Evolutionary conservation across 2,329 filamentous ascomycete species (phyloP), one percentile per base, ranked within the genome.

Genomic region (Dactylonectria estremocensis): DNA sequence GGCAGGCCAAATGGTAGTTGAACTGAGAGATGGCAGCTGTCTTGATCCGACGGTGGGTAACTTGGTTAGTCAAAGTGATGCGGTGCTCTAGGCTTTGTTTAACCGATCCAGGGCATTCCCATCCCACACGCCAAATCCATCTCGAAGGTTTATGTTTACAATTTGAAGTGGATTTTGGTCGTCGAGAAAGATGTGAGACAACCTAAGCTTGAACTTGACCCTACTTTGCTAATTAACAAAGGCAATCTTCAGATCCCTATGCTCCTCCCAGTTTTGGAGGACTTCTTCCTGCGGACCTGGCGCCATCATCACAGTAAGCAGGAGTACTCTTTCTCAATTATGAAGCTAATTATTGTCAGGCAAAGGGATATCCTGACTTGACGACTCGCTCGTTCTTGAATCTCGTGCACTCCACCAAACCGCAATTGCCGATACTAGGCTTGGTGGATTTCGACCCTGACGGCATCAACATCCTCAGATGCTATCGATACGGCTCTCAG

Each of bases 331-430:
- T 9, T 4, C 3, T 2, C n/a, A 4, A 14, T 10, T 3, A 10
- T 4, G 9, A 49, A 37, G 18, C 56, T 74, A 14, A 74, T 13
- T 0, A 0, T 7, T 7, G 2, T 3, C 60, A 94, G 91, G 93
- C 90, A 1, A 96, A 95, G 83, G 94, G 94, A 2, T 96, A 94
- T 75, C 93, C 94, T 0, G 94, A 96, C 72, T 82, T 95, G 54
- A 86, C 87, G 1, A 94, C 93, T 0, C 85, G 92, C 8, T 85
- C 85, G 16, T 91, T 95, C 60, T 81, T 95, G 1, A 84, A 85
- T 48, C 77, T 83, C 13, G 61, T 94, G 1, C 84, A 87, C 43
- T 77, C 73, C 0, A 79, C 78, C 9, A 82, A 81, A 20, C 87
- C 88, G 0, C 76, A 79, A 0, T 79, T 92, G 22, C 87, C 89